These are phyloP conservation scores for Chaetomium cochliodes DNA, from an alignment of 495 filamentous ascomycete genomes.

Conservation along the genomic window DNA sequence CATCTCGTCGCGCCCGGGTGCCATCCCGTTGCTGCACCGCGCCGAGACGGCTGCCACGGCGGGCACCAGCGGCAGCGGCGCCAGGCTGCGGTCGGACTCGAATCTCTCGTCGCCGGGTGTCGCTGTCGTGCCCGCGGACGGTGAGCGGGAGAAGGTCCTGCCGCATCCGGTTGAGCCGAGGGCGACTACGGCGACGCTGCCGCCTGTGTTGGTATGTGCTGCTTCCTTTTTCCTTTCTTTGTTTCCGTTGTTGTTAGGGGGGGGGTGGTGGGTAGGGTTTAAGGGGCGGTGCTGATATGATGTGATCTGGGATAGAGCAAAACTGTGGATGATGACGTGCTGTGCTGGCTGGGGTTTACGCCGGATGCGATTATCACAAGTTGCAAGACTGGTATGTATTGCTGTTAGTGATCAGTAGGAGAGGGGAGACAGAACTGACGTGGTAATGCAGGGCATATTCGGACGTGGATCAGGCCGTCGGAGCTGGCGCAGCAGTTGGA, in stretches of 20 bases:
- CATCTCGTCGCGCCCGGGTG: constrained; percentile 50
- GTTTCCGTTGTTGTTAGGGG: not conserved
- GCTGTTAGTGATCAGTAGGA: not conserved
- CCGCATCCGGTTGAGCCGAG: constrained; percentile 79
- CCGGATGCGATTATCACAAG: constrained; percentile 90
- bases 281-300: not conserved
- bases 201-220: constrained; percentile 90
- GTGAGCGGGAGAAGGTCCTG: constrained; percentile 44
- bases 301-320: constrained; percentile 59
- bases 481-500: constrained; percentile 24
- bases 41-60: constrained; percentile 50
- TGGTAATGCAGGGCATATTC: constrained; percentile 16
- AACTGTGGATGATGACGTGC: constrained; percentile 77
- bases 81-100: constrained; percentile 66
- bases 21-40: constrained; percentile 44
- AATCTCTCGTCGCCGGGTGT: constrained; percentile 46
- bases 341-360: constrained; percentile 87
- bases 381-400: constrained; percentile 71
- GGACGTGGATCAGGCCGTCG: constrained; percentile 26
- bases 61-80: constrained; percentile 33
- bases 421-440: not conserved
- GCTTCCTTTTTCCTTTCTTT: constrained; percentile 9
- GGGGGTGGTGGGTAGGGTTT: too few relatives aligned
- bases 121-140: constrained; percentile 35
- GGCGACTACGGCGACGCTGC: constrained; percentile 76